Conservation (phyloP, 495 filamentous ascomycete genomes). For the Cercophora samala region DNA sequence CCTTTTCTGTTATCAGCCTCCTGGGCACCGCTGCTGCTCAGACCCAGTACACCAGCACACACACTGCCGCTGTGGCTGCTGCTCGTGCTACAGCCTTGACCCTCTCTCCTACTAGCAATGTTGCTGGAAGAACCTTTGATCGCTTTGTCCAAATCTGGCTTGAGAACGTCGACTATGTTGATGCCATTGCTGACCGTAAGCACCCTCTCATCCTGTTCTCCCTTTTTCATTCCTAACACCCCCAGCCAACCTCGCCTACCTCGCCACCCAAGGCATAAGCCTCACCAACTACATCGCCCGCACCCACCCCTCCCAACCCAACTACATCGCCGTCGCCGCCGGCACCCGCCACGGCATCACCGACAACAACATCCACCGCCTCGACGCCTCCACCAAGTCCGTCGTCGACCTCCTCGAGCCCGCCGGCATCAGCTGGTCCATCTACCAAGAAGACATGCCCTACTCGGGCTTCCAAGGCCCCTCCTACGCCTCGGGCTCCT, state of each 20-base stretch:
- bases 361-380: slow-evolving; percentile 54
- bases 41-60: slow-evolving; percentile 22
- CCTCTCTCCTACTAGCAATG: slow-evolving; percentile 55
- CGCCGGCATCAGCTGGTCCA: slow-evolving; percentile 62
- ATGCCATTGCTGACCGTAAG: slow-evolving; percentile 23
- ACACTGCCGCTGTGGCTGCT: slow-evolving; percentile 8
- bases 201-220: not conserved
- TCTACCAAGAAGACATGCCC: slow-evolving; percentile 68
- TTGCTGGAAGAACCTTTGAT: slow-evolving; percentile 63
- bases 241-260: slow-evolving; percentile 36
- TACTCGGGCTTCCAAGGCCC: slow-evolving; percentile 64
- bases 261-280: slow-evolving; percentile 60
- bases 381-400: slow-evolving; percentile 62
- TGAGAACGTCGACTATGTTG: slow-evolving; percentile 63
- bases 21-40: slow-evolving; percentile 14
- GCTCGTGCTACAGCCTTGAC: slow-evolving; percentile 21
- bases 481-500: slow-evolving; percentile 21
- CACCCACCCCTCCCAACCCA: slow-evolving; percentile 49
- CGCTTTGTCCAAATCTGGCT: slow-evolving; percentile 66
- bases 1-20: slow-evolving; percentile 6
- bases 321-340: slow-evolving; percentile 60
- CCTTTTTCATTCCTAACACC: not conserved
- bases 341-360: slow-evolving; percentile 67
- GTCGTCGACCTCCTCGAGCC: slow-evolving; percentile 69
- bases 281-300: slow-evolving; percentile 60